These are phyloP conservation scores for Strobilomyces echinocephalus DNA, from an alignment of 768 basidiomycete genomes.

Conservation along the genomic window DNA sequence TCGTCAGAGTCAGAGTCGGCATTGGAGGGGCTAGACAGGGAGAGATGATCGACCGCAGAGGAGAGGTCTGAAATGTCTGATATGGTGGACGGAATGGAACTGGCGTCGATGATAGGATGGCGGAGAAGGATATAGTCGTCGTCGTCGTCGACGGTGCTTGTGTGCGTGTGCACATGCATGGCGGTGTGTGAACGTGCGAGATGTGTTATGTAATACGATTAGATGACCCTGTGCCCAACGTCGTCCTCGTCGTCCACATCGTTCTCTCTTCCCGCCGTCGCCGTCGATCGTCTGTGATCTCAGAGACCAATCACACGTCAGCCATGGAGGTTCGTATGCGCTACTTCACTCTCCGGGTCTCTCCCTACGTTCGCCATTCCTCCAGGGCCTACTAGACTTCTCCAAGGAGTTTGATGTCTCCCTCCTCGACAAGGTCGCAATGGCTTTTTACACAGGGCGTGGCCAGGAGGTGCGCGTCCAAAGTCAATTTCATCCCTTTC, in stretches of 20 bases:
- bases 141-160: constrained; percentile 4
- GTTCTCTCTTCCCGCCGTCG: constrained; percentile 9
- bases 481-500: constrained; percentile 3
- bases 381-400: constrained; percentile 87
- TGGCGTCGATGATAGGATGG: constrained; percentile 15
- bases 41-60: constrained; percentile 13
- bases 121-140: constrained; percentile 24
- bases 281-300: constrained; percentile 1
- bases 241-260: constrained; percentile 16
- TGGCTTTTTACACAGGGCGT: constrained; percentile 81
- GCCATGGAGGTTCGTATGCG: constrained; percentile 36
- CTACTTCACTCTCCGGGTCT: neutral
- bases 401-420: constrained; percentile 88
- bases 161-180: constrained; percentile 17
- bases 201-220: constrained; percentile 32
- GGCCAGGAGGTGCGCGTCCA: constrained; percentile 68
- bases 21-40: constrained; percentile 9
- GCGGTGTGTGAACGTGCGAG: constrained; percentile 17
- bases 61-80: constrained; percentile 1
- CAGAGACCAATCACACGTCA: constrained; percentile 14
- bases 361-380: constrained; percentile 3
- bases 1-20: neutral
- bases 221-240: constrained; percentile 36
- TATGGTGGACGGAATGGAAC: constrained; percentile 13
- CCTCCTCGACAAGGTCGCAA: constrained; percentile 90